Conservation (phyloP, 768 basidiomycete species). For the Tylopilus balloui region DNA sequence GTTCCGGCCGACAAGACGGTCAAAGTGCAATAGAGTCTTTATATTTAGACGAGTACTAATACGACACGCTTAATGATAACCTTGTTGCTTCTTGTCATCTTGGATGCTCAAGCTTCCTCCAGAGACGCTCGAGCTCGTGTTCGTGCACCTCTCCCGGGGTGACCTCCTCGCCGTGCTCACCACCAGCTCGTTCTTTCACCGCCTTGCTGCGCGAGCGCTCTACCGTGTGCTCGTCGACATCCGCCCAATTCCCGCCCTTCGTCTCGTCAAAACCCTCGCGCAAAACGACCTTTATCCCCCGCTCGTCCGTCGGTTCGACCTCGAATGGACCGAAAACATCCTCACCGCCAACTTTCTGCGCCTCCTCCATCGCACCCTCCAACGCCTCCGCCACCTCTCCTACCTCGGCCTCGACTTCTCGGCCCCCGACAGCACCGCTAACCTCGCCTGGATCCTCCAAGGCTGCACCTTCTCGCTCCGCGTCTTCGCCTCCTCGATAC, state of each 20-base stretch:
- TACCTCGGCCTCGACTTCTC: conserved; percentile 50
- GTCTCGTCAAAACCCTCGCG: conserved; percentile 40
- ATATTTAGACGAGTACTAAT: conserved; percentile 7
- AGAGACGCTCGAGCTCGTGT: conserved; percentile 35
- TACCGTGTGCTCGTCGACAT: conserved; percentile 38
- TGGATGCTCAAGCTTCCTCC: conserved; percentile 32
- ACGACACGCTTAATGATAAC: conserved; percentile 1
- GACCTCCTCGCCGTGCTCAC: conserved; percentile 28
- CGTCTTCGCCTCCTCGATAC: conserved; percentile 52
- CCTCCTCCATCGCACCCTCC: conserved; percentile 45
- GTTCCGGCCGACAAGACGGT: conserved; percentile 12
- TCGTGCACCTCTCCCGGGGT: conserved; percentile 21
- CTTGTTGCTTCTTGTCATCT: neutral
- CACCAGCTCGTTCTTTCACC: conserved; percentile 25
- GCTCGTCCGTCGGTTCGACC: conserved; percentile 43
- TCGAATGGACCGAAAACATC: conserved; percentile 37
- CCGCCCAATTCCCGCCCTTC: conserved; percentile 28
- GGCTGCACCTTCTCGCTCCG: conserved; percentile 41
- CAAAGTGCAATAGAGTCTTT: conserved; percentile 25
- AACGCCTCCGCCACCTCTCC: conserved; percentile 35
- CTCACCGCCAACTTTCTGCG: conserved; percentile 48
- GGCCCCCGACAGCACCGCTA: conserved; percentile 27
- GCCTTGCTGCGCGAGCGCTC: conserved; percentile 30
- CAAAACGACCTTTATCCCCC: conserved; percentile 33
- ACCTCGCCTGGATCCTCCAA: conserved; percentile 47